Conservation (phyloP, 108 stramenopile species). For the Chaetoceros muelleri region DNA sequence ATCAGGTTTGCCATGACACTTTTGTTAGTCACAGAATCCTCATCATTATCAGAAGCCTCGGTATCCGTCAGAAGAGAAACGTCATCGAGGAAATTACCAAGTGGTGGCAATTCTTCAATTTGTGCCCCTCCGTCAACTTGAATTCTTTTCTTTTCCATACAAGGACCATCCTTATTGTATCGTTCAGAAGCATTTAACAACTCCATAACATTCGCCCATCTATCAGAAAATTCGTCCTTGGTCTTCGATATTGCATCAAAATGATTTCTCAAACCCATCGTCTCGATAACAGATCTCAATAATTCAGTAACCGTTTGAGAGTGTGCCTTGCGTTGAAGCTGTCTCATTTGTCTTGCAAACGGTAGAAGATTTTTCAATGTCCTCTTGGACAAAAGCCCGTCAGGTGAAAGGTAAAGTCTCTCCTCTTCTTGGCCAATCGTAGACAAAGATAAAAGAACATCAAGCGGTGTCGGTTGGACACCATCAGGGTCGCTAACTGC, state of each 20-base stretch:
- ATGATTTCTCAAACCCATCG: conserved; percentile 40
- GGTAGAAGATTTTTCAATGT: conserved; percentile 42
- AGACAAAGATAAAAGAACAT: conserved; percentile 46
- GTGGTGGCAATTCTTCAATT: conserved; percentile 24
- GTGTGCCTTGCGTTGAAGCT: conserved; percentile 28
- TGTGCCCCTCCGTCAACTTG: conserved; percentile 8
- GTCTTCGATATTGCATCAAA: conserved; percentile 67
- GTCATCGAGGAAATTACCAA: conserved; percentile 66
- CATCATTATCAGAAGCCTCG: conserved; percentile 15
- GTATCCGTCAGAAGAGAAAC: conserved; percentile 64
- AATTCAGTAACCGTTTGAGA: conserved; percentile 27
- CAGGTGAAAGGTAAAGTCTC: conserved; percentile 15
- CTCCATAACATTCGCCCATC: conserved; percentile 54
- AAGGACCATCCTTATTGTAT: conserved; percentile 41
- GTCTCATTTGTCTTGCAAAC: conserved; percentile 42
- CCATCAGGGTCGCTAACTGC: conserved; percentile 9
- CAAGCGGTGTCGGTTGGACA: conserved; percentile 37
- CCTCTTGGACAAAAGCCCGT: conserved; percentile 39
- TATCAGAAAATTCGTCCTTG: conserved; percentile 52
- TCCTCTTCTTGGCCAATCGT: conserved; percentile 6
- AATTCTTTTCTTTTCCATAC: conserved; percentile 11
- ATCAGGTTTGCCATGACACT: conserved; percentile 65
- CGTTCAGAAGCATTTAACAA: conserved; percentile 47
- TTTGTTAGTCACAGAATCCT: background rate
- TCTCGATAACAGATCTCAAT: conserved; percentile 35